Percentiles rank a stretch among this genome's conserved stretches.
Conservation (phyloP, 202 grass and related monocot genomes). For the Elaeis oleifera region DNA sequence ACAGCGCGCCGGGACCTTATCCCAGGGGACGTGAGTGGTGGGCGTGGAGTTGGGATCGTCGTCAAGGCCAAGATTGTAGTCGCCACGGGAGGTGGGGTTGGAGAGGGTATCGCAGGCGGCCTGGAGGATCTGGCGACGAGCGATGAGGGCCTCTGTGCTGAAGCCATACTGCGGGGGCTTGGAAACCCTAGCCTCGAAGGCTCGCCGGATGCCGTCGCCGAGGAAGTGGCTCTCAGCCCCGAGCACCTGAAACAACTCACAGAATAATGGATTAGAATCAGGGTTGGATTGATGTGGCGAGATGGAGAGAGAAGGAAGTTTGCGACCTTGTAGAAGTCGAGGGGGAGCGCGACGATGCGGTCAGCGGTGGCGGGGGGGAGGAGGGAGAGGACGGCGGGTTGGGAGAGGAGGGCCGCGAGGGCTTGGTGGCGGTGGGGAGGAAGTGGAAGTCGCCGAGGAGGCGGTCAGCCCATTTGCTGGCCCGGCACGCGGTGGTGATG, state of each 20-base stretch:
- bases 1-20: slow-evolving; percentile 79
- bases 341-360: slow-evolving; percentile 45
- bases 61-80: slow-evolving; percentile 49
- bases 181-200: slow-evolving; percentile 58
- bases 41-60: slow-evolving; percentile 41
- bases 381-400: slow-evolving; percentile 35
- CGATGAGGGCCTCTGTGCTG: slow-evolving; percentile 62
- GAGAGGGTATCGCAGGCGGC: slow-evolving; percentile 54
- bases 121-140: slow-evolving; percentile 66
- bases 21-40: slow-evolving; percentile 56
- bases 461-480: slow-evolving; percentile 86
- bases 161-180: slow-evolving; percentile 61
- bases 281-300: not conserved
- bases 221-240: slow-evolving; percentile 78
- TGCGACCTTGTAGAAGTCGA: slow-evolving; percentile 84
- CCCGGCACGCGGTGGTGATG: slow-evolving; percentile 34
- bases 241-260: slow-evolving; percentile 36
- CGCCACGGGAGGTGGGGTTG: slow-evolving; percentile 42
- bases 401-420: slow-evolving; percentile 10
- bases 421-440: slow-evolving; percentile 24
- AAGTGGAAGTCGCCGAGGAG: slow-evolving; percentile 81
- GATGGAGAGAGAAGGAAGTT: not conserved
- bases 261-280: not conserved
- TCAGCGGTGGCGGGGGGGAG: slow-evolving; percentile 31
- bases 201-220: slow-evolving; percentile 61